phyloP scores from a whole-genome alignment of 345 rosid genomes.

The Xanthoceras sorbifolium region DNA sequence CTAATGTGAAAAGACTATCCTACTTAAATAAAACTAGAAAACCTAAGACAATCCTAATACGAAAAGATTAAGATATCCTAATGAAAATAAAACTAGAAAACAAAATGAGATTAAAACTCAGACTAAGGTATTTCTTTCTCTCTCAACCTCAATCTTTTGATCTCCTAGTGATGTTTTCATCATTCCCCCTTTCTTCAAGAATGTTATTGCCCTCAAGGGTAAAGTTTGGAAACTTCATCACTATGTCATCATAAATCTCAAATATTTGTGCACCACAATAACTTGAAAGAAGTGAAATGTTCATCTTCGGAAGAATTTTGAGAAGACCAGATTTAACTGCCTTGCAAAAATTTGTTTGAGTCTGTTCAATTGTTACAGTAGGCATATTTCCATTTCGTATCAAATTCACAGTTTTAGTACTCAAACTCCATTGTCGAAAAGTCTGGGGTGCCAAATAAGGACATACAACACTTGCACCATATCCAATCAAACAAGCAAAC shows the following conservation, averaged over 20 bases:
- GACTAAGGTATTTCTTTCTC: too few species aligned
- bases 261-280: slow-evolving; percentile 99
- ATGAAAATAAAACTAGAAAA: too few species aligned
- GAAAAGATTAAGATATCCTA: too few species aligned
- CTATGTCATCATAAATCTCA: slow-evolving; percentile 98
- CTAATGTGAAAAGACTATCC: too few species aligned
- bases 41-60: too few species aligned
- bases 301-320: slow-evolving; percentile 97
- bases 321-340: slow-evolving; percentile 93
- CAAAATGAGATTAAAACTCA: too few species aligned
- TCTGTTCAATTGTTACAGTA: slow-evolving; percentile 95
- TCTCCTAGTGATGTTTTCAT: too few species aligned
- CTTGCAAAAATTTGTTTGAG: slow-evolving; percentile 89
- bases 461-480: slow-evolving; percentile 98
- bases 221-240: too few species aligned
- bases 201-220: too few species aligned
- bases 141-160: too few species aligned
- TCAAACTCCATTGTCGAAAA: slow-evolving; percentile 96
- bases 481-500: slow-evolving; percentile 95
- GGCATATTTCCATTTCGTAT: slow-evolving; percentile 98
- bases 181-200: too few species aligned
- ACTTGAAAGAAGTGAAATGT: slow-evolving; percentile 95
- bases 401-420: slow-evolving; percentile 82
- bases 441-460: slow-evolving; percentile 96
- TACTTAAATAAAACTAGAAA: too few species aligned